Percentiles rank a stretch among this genome's conserved stretches.
phyloP scores from a whole-genome alignment of 352 stramenopile species.

The Pythium plurisporium region DNA sequence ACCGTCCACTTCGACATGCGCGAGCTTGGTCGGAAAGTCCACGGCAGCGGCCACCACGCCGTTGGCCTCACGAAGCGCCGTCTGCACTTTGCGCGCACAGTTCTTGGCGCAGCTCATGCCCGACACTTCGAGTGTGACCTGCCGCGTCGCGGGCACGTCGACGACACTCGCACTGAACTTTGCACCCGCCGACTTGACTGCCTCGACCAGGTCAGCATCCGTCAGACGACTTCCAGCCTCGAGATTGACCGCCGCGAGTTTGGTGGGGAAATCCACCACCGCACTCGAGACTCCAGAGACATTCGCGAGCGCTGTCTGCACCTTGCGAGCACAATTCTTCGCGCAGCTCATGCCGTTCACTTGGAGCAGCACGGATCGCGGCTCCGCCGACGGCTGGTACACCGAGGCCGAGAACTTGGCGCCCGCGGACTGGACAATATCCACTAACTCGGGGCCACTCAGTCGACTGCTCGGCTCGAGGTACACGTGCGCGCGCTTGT shows the following conservation, averaged over 20 bases:
- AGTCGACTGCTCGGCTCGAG: constrained; percentile 52
- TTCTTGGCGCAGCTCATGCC: constrained; percentile 42
- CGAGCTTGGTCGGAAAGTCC: constrained; percentile 63
- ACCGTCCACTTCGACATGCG: constrained; percentile 49
- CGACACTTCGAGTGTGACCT: constrained; percentile 24
- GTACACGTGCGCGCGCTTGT: constrained; percentile 54
- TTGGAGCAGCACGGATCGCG: constrained; percentile 48
- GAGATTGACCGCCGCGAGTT: constrained; percentile 57
- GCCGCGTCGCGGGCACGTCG: constrained; percentile 11
- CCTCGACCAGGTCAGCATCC: constrained; percentile 52
- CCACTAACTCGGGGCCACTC: constrained; percentile 54
- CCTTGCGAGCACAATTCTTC: constrained; percentile 76
- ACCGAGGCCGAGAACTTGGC: constrained; percentile 43
- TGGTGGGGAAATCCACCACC: constrained; percentile 61
- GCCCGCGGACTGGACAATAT: constrained; percentile 31
- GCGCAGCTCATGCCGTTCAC: constrained; percentile 78
- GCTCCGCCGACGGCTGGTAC: too few species aligned
- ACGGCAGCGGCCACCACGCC: constrained; percentile 59
- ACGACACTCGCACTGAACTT: constrained; percentile 45
- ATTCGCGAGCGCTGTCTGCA: constrained; percentile 55
- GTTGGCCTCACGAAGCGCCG: constrained; percentile 36
- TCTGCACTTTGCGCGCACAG: constrained; percentile 67
- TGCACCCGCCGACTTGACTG: constrained; percentile 32
- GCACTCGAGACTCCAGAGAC: constrained; percentile 60
- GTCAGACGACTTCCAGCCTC: constrained; percentile 53